Base-by-base conservation (phyloP, 495 filamentous ascomycete genomes). In the Penicillium paxilli region DNA sequence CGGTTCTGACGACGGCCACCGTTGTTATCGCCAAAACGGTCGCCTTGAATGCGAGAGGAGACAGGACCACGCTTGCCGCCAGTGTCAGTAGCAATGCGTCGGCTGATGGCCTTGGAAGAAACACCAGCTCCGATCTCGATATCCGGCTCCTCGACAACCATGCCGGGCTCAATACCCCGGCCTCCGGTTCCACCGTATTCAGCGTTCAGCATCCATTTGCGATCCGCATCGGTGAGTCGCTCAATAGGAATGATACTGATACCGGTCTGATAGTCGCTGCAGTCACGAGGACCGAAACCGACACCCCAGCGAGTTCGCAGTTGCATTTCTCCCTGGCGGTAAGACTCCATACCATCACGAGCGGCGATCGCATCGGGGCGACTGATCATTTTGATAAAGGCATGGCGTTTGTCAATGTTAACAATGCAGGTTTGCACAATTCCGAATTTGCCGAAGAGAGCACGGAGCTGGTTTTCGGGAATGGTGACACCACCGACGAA, bases 51-150 rank as follows among this genome's bases (percentile, higher is more conserved):
- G 10, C 87, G 82, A 49, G 80, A 84, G 1, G 87, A 90, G 48
- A 87, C 85, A 14, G 87, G 86, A 1, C 88, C 89, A 54, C 87
- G 84, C 58, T 82, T 83, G 35, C 88, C 88, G 24, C 85, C 85
- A 55, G 86, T 85, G 62, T 91, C 88, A 10, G 87, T 91, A 55
- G 85, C 81, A 79, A 92, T 89, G 17, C 91, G 88, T 51, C 89
- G 79, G 64, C 87, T 91, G 58, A 96, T 94, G 10, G 91, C 91
- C 76, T 98, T 98, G 3, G 92, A 96, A 4, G 92, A 96, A 11
- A 98, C 95, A 46, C 94, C 94, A 37, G 92, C 91, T 38, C 94
- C 94, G 54, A 98, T 98, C 68, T 98, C 94, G 59, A 98, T 98
- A 66, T 98, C 94, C 7, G 94, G 94, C 71, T 98, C 94, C 64